Conservation (phyloP, 2,329 filamentous ascomycete genomes). For the Fusarium sterilihyphosum region DNA sequence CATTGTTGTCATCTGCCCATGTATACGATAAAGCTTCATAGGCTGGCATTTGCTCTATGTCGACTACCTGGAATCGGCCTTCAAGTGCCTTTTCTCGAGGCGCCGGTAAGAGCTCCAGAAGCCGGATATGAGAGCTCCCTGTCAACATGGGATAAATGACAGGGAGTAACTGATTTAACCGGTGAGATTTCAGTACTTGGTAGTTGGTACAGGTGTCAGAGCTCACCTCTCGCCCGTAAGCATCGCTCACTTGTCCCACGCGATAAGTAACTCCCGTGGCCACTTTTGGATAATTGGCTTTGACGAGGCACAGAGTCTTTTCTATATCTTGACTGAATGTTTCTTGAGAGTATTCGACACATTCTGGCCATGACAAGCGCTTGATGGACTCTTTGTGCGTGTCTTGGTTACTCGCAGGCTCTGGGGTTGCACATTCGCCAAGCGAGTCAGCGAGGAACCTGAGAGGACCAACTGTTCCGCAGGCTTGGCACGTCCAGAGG, state of each 20-base stretch:
- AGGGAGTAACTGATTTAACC: conserved; percentile 3
- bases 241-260: conserved; percentile 3
- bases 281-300: neutral
- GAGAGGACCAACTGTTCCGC: conserved; percentile 13
- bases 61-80: conserved; percentile 6
- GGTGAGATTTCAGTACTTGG: neutral
- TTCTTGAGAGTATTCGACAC: neutral
- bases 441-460: neutral
- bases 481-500: conserved; percentile 17
- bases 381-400: neutral
- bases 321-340: neutral
- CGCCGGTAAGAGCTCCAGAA: conserved; percentile 14
- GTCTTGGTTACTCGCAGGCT: neutral
- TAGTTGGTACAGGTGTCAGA: neutral
- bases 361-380: conserved; percentile 1
- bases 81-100: conserved; percentile 1
- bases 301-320: neutral
- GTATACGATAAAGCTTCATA: conserved; percentile 28
- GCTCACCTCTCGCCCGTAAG: conserved; percentile 18
- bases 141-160: conserved; percentile 6
- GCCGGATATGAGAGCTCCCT: conserved; percentile 1
- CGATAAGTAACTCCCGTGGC: conserved; percentile 1
- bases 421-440: neutral
- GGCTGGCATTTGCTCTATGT: neutral
- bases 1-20: conserved; percentile 14